Base-by-base conservation (phyloP, 495 filamentous ascomycete genomes). In the Neurospora intermedia region DNA sequence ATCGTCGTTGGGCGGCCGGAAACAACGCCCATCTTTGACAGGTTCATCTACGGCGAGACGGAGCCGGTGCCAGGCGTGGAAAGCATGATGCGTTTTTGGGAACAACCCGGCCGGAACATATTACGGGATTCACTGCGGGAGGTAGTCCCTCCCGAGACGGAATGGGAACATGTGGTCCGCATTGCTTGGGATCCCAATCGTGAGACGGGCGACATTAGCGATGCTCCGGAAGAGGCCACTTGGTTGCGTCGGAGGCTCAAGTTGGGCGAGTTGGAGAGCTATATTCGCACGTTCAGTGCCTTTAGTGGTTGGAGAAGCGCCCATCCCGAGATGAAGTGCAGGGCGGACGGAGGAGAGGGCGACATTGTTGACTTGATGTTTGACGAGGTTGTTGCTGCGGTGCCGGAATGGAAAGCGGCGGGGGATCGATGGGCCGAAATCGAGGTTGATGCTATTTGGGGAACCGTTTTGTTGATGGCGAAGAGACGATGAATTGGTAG, bases 51-150 rank as follows among this genome's bases (percentile, higher is more conserved):
- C 79, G 85, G 82, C 0, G 73, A 74, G 69, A 78, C 77, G 16
- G 79, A 81, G 38, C 78, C 88, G 38, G 85, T 83, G 6, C 77
- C 81, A 39, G 84, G 80, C 4, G 41, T 77, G n/a, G 80, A 85
- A 15, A 81, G 80, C n/a, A 80, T 91, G 79, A 90, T 88, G 7
- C 77, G 81, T 27, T 89, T 84, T 74, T 91, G 89, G 89, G 80
- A 85, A 72, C 85, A 87, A 72, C 89, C 90, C 0, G 89, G 89
- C 4, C 80, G 89, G n/a, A 76, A 76, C 6, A 85, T 86, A 45
- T 77, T 91, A 43, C 80, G 87, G 46, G 80, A 84, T 18, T 82
- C 85, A 66, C 80, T 85, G 45, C 76, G 83, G 40, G 81, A 76
- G 54, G 79, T 91, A 15, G 75, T 80, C n/a, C 88, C 87, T 13